These are phyloP conservation scores for Boletus fagicola DNA, from an alignment of 768 basidiomycete genomes.

Conservation along the genomic window DNA sequence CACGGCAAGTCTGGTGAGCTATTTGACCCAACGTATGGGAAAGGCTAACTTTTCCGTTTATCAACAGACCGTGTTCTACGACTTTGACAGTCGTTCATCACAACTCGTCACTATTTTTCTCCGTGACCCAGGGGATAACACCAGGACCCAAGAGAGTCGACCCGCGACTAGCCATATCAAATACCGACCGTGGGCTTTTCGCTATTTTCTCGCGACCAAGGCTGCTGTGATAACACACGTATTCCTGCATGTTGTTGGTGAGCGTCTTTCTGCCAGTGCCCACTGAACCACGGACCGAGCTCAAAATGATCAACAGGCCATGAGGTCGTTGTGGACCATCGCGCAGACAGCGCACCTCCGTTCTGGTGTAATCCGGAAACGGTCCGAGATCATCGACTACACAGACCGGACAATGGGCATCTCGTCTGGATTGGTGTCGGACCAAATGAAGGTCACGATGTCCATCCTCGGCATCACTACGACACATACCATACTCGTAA, in stretches of 20 bases:
- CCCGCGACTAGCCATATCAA: neutral
- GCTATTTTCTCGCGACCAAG: constrained; percentile 1
- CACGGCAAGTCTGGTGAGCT: neutral
- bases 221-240: constrained; percentile 11
- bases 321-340: constrained; percentile 82
- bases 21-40: neutral
- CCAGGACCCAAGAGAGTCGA: neutral
- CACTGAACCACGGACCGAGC: neutral
- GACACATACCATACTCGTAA: neutral
- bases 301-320: constrained; percentile 50
- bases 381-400: constrained; percentile 63
- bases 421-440: neutral
- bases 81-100: constrained; percentile 5
- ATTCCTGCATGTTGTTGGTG: constrained; percentile 35
- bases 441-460: neutral
- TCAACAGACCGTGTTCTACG: constrained; percentile 3
- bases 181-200: constrained; percentile 12
- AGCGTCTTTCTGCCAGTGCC: neutral
- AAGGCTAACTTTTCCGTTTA: neutral
- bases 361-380: constrained; percentile 54
- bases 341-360: constrained; percentile 77
- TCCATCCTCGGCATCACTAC: neutral
- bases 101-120: constrained; percentile 8
- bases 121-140: neutral
- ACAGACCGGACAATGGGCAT: neutral